Evolutionary conservation across 2,329 filamentous ascomycete genomes (phyloP).

Genomic region (Paecilomyces fulvus): DNA sequence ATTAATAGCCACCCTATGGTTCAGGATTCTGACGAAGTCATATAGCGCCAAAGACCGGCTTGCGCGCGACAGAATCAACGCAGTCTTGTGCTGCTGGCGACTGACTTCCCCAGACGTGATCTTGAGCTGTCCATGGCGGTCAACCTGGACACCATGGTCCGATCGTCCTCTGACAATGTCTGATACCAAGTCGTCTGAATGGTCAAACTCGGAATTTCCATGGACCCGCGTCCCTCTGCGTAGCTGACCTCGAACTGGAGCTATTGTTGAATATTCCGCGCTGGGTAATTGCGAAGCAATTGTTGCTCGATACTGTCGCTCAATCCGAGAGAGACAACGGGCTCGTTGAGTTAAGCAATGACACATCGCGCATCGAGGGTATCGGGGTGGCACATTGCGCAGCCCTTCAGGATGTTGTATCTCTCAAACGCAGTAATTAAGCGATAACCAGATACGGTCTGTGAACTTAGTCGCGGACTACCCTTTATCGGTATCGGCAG

Average conservation of each 20-base stretch:
- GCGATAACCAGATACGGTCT: too few species aligned
- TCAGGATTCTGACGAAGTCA: slow-evolving; percentile 11
- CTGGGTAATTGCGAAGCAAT: neutral
- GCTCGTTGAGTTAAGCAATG: neutral
- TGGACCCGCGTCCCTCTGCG: neutral
- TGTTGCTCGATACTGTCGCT: neutral
- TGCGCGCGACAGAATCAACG: slow-evolving; percentile 9
- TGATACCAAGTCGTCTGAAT: slow-evolving; percentile 3
- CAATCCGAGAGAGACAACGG: neutral
- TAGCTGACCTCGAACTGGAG: neutral
- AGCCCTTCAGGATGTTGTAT: neutral
- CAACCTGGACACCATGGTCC: slow-evolving; percentile 7
- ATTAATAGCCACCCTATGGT: slow-evolving; percentile 6
- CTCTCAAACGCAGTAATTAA: too few species aligned
- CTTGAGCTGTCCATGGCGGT: slow-evolving; percentile 5
- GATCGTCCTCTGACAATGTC: slow-evolving; percentile 8
- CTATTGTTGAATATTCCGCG: neutral
- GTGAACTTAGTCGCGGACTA: neutral
- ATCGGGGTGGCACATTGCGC: neutral
- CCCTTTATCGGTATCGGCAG: neutral
- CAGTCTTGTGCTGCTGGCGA: slow-evolving; percentile 10
- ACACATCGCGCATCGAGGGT: neutral
- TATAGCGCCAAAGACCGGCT: slow-evolving; percentile 10
- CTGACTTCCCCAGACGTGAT: slow-evolving; percentile 8
- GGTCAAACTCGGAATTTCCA: neutral